Evolutionary conservation across 2,329 filamentous ascomycete species (phyloP).

Genomic region (Ilyonectria robusta): DNA sequence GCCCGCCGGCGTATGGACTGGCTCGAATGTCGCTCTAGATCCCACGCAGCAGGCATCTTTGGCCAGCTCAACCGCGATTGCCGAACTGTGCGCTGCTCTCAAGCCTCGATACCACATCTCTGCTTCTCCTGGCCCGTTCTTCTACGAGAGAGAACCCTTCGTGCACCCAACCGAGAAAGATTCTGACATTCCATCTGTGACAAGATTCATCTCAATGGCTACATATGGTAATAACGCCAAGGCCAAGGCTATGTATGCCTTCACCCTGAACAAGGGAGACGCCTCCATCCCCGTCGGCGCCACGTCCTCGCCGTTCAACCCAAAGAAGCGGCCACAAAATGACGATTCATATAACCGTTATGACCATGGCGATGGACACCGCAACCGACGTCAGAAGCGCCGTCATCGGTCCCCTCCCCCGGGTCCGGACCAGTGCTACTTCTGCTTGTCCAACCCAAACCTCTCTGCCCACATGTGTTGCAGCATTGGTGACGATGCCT

Average conservation of each 20-base stretch:
- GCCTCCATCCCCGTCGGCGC: constrained; percentile 76
- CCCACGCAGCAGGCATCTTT: constrained; percentile 67
- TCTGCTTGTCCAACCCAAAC: constrained; percentile 91
- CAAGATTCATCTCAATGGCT: constrained; percentile 92
- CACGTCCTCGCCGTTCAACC: constrained; percentile 81
- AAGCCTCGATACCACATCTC: constrained; percentile 96
- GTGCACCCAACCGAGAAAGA: constrained; percentile 72
- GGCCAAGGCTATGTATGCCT: constrained; percentile 86
- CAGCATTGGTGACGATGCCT: constrained; percentile 88
- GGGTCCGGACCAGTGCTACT: constrained; percentile 88
- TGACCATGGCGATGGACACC: constrained; percentile 59
- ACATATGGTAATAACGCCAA: constrained; percentile 82
- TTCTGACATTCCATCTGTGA: constrained; percentile 72
- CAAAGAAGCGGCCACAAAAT: constrained; percentile 70
- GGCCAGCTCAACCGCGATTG: constrained; percentile 74
- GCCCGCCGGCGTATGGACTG: constrained; percentile 80
- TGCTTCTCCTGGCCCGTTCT: constrained; percentile 74
- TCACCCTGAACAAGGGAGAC: constrained; percentile 77
- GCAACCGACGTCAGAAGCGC: constrained; percentile 62
- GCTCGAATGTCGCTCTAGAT: constrained; percentile 75
- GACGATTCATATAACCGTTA: constrained; percentile 70
- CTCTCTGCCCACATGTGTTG: constrained; percentile 90
- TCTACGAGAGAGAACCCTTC: constrained; percentile 95
- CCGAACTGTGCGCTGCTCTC: constrained; percentile 82
- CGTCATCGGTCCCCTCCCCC: constrained; percentile 69